Base-by-base conservation (phyloP, 1,139 yeast genomes). In the Starmera stellimalicola region DNA sequence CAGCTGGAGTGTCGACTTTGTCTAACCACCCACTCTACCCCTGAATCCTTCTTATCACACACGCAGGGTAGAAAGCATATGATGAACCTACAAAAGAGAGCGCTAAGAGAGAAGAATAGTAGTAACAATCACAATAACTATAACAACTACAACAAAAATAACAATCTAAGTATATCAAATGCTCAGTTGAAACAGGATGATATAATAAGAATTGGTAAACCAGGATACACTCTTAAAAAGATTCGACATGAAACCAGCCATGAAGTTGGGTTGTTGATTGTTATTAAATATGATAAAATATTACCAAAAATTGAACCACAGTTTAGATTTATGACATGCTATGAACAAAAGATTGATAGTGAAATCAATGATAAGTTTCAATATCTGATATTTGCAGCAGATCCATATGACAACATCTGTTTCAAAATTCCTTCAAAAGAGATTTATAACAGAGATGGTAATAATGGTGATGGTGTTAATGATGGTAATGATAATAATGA, bases 51-150 rank as follows among this genome's bases (percentile, higher is more conserved):
- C 49, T 62, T 84, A 14, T 68, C 87, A 2, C 95, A 85, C 48
- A 67, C 87, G 4, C 81, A 84, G 31, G 95, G 94, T 3, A 66
- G 71, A 39, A 79, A 78, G 52, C 95, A 85, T 53, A 81, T 73
- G 50, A 54, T 74, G 44, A 79, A 77, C 43, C 60, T 84, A 29
- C 79, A 77, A 43, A 66, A 73, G 37, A 60, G 94, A 34, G 40
- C 27, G 36, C 27, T 23, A 27, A 2, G 30, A 31, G 20, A 44
- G 33, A 18, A 30, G 8, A 33, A 40, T 27, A 42, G 42, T 30
- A 43, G 16, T 20, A 28, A 19, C 11, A 15, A n/a, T 6, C 14
- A 9, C n/a, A 20, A 17, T 14, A 41, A 28, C 32, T 41, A 16
- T 26, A 36, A 19, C 20, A 38, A 33, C 16, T n/a, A 2, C 12